These are phyloP conservation scores for Naganishia onofrii DNA, from an alignment of 768 basidiomycete species.

Conservation along the genomic window DNA sequence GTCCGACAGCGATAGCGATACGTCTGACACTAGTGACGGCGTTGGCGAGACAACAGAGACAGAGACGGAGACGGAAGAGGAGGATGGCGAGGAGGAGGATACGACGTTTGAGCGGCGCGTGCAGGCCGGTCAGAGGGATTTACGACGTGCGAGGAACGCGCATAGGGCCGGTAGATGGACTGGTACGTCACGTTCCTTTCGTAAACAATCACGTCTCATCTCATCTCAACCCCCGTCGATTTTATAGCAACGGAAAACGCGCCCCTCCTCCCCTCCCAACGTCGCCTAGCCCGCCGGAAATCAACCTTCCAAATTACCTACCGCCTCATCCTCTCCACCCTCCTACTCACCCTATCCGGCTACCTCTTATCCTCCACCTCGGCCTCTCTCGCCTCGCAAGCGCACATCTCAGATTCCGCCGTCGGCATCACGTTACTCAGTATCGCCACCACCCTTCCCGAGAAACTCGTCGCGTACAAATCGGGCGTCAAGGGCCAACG, in stretches of 20 bases:
- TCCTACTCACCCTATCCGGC: slow-evolving; percentile 22
- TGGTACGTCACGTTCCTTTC: too few relatives aligned
- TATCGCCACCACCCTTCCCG: slow-evolving; percentile 40
- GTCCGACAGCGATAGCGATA: slow-evolving; percentile 24
- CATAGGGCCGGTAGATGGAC: background rate
- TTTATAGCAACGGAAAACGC: slow-evolving; percentile 8
- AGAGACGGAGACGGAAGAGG: slow-evolving; percentile 5
- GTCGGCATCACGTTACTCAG: slow-evolving; percentile 36
- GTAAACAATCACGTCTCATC: too few relatives aligned
- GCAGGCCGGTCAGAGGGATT: slow-evolving; percentile 1
- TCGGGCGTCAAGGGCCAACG: slow-evolving; percentile 32
- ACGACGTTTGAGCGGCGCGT: slow-evolving; percentile 16
- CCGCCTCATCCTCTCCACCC: slow-evolving; percentile 21
- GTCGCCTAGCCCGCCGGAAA: slow-evolving; percentile 10
- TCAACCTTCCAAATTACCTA: slow-evolving; percentile 17
- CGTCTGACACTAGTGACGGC: background rate
- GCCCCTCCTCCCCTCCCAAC: slow-evolving; percentile 24
- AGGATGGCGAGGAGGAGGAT: slow-evolving; percentile 16
- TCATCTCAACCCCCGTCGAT: too few relatives aligned
- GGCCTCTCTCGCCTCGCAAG: slow-evolving; percentile 26
- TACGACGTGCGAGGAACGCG: slow-evolving; percentile 9
- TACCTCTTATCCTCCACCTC: slow-evolving; percentile 26
- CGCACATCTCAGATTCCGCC: slow-evolving; percentile 33
- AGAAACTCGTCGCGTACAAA: slow-evolving; percentile 41
- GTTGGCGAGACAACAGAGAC: background rate